Base-by-base conservation (phyloP, 164 flowering plant species). In the Stephania japonica region DNA sequence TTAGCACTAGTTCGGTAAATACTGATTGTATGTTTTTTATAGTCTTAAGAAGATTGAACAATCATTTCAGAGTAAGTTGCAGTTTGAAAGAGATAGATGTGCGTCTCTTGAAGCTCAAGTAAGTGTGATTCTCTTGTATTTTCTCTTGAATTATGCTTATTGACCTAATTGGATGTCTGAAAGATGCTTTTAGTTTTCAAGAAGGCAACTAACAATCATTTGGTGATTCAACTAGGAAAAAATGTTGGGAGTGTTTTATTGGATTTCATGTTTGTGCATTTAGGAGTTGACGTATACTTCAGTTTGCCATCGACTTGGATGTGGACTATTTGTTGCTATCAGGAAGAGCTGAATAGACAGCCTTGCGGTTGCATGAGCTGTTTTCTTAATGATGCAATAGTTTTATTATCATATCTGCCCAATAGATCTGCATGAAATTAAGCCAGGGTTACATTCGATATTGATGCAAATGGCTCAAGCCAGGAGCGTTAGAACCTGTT, bases 41-140 rank as follows among this genome's bases (percentile, higher is more conserved):
- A 92, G 98, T 67, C 73, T 87, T 70, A 76, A 76, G 70, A 77
- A 76, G 74, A 78, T 73, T 78, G 92, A 89, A 61, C 85, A 71
- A 12, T 80, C 78, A 42, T 42, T 80, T 74, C 21, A 42, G 56
- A 47, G 24, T 21, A 91, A 87, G 26, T 73, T 88, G 67, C 81
- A 83, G 68, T 65, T 10, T 49, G 90, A 89, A 77, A 86, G 67
- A 74, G 95, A 87, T 6, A 83, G 70, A 69, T 79, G 83, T 76
- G 81, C 72, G 65, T 77, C 74, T 49, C 87, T 91, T 18, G 87
- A 87, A 80, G 75, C 76, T 47, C 80, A 86, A 89, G 98, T 90
- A 72, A 79, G 79, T 63, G 43, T 38, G 42, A 2, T 25, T 10
- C 11, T 53, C 18, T 53, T 13, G 42, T 67, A 18, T 68, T 59